phyloP scores from a whole-genome alignment of 495 filamentous ascomycete species.

The Neurospora sublineolata region DNA sequence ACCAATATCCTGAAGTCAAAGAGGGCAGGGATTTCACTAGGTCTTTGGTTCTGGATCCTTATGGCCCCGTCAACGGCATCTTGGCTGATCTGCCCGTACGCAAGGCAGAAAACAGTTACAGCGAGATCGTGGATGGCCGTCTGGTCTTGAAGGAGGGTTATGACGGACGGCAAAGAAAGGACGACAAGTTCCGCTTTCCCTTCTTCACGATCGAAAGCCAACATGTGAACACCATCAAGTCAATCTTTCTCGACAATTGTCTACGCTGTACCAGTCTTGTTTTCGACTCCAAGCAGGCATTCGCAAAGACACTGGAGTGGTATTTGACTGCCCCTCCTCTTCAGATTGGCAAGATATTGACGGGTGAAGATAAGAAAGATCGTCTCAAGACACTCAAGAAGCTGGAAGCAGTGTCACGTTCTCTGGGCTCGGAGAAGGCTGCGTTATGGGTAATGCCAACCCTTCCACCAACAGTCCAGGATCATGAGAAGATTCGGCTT shows the following conservation, averaged over 20 bases:
- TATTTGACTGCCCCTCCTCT: constrained; percentile 15
- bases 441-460: constrained; percentile 3
- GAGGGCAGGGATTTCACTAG: background rate
- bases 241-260: constrained; percentile 29
- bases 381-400: constrained; percentile 15
- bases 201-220: constrained; percentile 24
- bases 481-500: background rate
- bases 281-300: constrained; percentile 12
- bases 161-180: background rate
- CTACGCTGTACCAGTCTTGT: constrained; percentile 15
- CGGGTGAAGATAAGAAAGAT: constrained; percentile 1
- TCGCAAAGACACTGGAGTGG: constrained; percentile 21
- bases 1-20: constrained; percentile 6
- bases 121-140: constrained; percentile 17
- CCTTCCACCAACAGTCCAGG: background rate
- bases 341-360: constrained; percentile 11
- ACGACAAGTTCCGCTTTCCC: constrained; percentile 30
- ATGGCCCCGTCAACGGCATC: constrained; percentile 7
- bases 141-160: constrained; percentile 5
- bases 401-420: constrained; percentile 13
- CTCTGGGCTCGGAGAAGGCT: constrained; percentile 12
- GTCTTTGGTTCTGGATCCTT: constrained; percentile 3
- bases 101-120: constrained; percentile 30
- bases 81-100: constrained; percentile 29
- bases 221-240: constrained; percentile 33